Evolutionary conservation across 345 rosid species (phyloP), one percentile per base, ranked within the genome.

Genomic region (Salix exigua): DNA sequence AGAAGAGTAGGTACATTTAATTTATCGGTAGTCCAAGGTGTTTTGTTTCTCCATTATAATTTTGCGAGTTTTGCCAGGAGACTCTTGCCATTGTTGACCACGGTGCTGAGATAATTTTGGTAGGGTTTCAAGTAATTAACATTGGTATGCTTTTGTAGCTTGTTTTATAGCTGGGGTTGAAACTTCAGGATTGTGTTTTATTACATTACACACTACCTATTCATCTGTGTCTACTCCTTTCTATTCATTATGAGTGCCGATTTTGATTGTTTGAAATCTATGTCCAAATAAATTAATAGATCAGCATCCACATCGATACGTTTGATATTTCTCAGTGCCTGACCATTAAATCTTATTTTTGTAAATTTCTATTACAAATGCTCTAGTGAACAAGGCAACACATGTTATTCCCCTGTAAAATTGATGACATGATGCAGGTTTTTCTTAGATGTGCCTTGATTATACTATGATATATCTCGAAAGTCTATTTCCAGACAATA

Each of bases 81-180:
- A 72, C 75, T 72, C 28, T 71, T 58, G 19, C 66, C 72, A 31
- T 48, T 53, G 75, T 68, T 48, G 70, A 37, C 66, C 63, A 76
- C 74, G 33, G 68, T 79, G 67, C 73, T 80, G 82, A 80, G 75
- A 77, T 77, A 88, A 77, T 88, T 88, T 88, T 88, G 88, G 75
- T 84, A 84, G 86, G 84, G 16, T 23, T 46, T n/a, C 12, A 63
- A 58, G 67, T 40, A 73, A 75, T 75, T 66, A 68, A 35, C 71
- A 63, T 38, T 78, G 66, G 67, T 78, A 51, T 42, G 79, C 77
- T 66, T 68, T 67, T 21, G 17, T 66, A 79, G 72, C 72, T 58
- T 79, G 69, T 78, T 76, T 66, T 33, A 21, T 70, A 30, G 74
- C 25, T 63, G 9, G 81, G 23, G 23, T 65, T 71, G 71, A 30